Evolutionary conservation across 345 rosid genomes (phyloP).

Genomic region (Hirschfeldia incana): DNA sequence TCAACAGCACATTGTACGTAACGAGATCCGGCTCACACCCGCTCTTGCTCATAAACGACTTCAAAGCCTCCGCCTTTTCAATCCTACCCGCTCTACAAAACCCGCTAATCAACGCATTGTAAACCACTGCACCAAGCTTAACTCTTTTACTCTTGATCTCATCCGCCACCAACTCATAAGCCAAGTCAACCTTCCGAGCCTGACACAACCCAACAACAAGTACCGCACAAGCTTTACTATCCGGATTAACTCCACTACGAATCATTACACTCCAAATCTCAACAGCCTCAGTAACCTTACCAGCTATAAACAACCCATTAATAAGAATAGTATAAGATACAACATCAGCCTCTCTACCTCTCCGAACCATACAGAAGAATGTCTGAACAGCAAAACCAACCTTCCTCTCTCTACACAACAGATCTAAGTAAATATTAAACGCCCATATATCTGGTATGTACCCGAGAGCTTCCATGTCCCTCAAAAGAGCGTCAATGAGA

Average conservation of each 20-base stretch:
- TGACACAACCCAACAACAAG: constrained; percentile 69
- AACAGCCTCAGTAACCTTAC: constrained; percentile 54
- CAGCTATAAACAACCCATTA: constrained; percentile 61
- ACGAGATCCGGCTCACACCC: constrained; percentile 75
- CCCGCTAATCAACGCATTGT: constrained; percentile 77
- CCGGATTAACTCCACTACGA: constrained; percentile 59
- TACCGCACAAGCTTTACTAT: constrained; percentile 57
- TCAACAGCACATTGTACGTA: constrained; percentile 76
- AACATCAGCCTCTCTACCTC: constrained; percentile 84
- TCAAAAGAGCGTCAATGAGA: constrained; percentile 57
- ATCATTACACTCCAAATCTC: constrained; percentile 73
- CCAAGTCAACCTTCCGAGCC: constrained; percentile 81
- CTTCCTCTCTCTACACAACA: constrained; percentile 59
- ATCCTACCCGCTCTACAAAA: constrained; percentile 73
- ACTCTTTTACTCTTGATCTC: constrained; percentile 57
- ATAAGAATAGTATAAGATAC: constrained; percentile 78
- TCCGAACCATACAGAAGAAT: constrained; percentile 53
- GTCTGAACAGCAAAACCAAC: constrained; percentile 60
- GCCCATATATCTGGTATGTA: constrained; percentile 82
- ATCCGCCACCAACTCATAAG: constrained; percentile 76
- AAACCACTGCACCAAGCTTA: constrained; percentile 60
- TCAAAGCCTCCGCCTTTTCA: constrained; percentile 73
- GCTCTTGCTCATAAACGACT: constrained; percentile 68
- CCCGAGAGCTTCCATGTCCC: constrained; percentile 70
- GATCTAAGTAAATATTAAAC: constrained; percentile 68